Evolutionary conservation across 2,329 filamentous ascomycete species (phyloP), one percentile per base, ranked within the genome.

Genomic region (Fusarium irregulare): DNA sequence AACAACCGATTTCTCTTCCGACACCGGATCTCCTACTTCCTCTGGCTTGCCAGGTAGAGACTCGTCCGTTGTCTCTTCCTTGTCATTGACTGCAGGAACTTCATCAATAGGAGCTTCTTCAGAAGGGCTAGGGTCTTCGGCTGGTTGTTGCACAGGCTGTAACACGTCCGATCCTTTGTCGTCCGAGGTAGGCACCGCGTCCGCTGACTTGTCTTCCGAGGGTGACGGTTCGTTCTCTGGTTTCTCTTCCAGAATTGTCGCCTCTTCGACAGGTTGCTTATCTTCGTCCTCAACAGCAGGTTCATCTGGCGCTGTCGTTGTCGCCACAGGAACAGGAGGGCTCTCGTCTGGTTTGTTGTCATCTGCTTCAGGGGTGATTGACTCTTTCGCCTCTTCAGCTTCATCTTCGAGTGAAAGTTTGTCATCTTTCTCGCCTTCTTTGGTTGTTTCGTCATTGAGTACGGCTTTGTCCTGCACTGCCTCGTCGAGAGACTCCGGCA

Each of bases 401-500:
- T 53, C 53, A 16, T 46, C 32, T 12, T 64, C 45, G 11, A 45
- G 27, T 28, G 20, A 30, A 23, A 21, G n/a, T 34, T 40, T 46
- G 25, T 48, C 27, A 37, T 56, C 28, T 46, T 47, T 58, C 40
- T 70, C 70, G 25, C 30, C 45, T 8, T 71, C 62, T 25, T 56
- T 42, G 20, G 37, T 12, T 20, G 46, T 21, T 34, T 63, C 67
- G 21, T 54, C 41, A 7, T 55, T 53, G 45, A 34, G 40, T 28
- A 48, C 23, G 13, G 50, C 20, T 28, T 45, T 27, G 9, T 51
- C 56, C 40, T 66, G 49, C 42, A 47, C 53, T 9, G 28, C 16
- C 55, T 66, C 41, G 14, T 56, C 40, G 20, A n/a, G 28, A 34
- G 47, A 20, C 23, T 72, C 60, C 12, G 63, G 55, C 8, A 20